Conservation (phyloP, 345 rosid species). For the Lepidium aucheri region DNA sequence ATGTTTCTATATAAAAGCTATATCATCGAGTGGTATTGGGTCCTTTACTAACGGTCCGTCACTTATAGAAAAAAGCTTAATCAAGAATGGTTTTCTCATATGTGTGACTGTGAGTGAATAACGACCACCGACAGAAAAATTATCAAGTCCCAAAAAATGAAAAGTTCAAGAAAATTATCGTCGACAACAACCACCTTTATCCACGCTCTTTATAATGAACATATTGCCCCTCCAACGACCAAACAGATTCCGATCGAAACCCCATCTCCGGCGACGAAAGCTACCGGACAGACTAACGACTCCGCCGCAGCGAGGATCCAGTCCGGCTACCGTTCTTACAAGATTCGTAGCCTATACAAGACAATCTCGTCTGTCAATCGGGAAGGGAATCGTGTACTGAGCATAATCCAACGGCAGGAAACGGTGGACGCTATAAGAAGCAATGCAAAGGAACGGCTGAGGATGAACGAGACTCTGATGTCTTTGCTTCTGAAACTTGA, state of each 20-base stretch:
- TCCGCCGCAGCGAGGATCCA: conserved; percentile 63
- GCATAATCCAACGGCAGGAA: conserved; percentile 70
- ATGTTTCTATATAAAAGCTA: not conserved
- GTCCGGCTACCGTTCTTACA: conserved; percentile 51
- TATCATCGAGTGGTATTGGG: conserved; percentile 5
- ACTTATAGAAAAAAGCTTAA: not conserved
- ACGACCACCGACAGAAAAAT: conserved; percentile 12
- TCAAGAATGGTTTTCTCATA: not conserved
- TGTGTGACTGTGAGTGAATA: not conserved
- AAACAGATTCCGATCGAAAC: conserved; percentile 28
- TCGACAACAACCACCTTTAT: conserved; percentile 35
- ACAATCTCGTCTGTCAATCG: conserved; percentile 42
- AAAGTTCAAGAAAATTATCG: conserved; percentile 29
- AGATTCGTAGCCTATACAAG: conserved; percentile 49
- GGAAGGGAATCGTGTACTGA: conserved; percentile 53
- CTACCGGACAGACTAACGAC: conserved; percentile 18
- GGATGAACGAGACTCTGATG: conserved; percentile 80
- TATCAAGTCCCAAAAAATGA: conserved; percentile 19
- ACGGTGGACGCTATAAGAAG: conserved; percentile 70
- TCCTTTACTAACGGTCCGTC: conserved; percentile 23
- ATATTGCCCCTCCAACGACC: conserved; percentile 21
- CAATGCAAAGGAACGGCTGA: conserved; percentile 52
- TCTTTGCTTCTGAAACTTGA: conserved; percentile 67
- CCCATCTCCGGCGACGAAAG: conserved; percentile 13
- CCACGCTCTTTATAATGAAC: conserved; percentile 34